Evolutionary conservation across 768 basidiomycete species (phyloP).

Genomic region (Leccinum boreale): DNA sequence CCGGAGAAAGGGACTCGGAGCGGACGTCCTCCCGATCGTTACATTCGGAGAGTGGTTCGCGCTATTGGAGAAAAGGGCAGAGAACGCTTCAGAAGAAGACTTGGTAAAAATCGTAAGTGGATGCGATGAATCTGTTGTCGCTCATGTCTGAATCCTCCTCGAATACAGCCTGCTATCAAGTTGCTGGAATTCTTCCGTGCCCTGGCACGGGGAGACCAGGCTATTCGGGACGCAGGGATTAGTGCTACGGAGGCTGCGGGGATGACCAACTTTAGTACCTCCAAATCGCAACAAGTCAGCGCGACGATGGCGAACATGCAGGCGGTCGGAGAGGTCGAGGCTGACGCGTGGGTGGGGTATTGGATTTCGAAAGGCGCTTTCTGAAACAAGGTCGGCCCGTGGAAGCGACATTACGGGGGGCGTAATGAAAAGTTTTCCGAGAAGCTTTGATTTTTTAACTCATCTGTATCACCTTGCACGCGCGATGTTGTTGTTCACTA

Average conservation of each 20-base stretch:
- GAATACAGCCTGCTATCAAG: constrained; percentile 33
- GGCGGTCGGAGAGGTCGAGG: constrained; percentile 22
- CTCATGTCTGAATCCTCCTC: not conserved
- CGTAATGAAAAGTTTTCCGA: no score
- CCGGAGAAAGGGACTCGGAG: constrained; percentile 2
- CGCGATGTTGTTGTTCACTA: no score
- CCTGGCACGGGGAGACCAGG: constrained; percentile 20
- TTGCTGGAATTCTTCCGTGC: constrained; percentile 33
- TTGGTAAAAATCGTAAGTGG: constrained; percentile 31
- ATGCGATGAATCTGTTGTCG: not conserved
- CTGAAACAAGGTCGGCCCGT: not conserved
- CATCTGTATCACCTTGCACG: no score
- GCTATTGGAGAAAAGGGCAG: constrained; percentile 20
- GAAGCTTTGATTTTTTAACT: no score
- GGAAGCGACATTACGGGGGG: no score
- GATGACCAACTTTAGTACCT: constrained; percentile 19
- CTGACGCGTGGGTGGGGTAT: constrained; percentile 24
- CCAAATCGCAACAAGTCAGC: constrained; percentile 13
- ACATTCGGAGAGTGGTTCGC: constrained; percentile 36
- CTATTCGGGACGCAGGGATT: not conserved
- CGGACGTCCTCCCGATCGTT: constrained; percentile 27
- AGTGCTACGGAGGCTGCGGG: constrained; percentile 17
- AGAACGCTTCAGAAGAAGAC: constrained; percentile 23
- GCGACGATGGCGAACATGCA: constrained; percentile 25
- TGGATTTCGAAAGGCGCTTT: not conserved